phyloP scores from a whole-genome alignment of 805 yeast genomes.

The Ogataea wickerhamii region DNA sequence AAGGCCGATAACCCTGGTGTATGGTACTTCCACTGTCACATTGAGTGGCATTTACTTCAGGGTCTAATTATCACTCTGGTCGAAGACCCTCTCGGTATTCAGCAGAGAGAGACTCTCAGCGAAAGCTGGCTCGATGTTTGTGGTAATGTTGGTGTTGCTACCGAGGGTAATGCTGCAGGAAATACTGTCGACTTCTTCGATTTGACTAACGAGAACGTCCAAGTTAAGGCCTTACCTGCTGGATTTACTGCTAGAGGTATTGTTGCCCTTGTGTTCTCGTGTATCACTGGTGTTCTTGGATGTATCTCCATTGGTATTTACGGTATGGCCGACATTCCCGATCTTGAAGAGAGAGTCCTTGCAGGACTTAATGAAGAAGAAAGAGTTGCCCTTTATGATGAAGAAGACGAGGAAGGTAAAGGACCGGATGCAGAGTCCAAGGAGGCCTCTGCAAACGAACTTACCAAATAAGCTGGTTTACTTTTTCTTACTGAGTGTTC shows the following conservation, averaged over 20 bases:
- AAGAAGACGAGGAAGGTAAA: slow-evolving; percentile 26
- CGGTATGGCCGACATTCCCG: slow-evolving; percentile 80
- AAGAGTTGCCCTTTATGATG: slow-evolving; percentile 33
- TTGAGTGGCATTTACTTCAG: slow-evolving; percentile 97
- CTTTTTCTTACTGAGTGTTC: background rate
- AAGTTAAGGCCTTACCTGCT: slow-evolving; percentile 61
- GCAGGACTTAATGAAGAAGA: slow-evolving; percentile 51
- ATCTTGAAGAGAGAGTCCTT: slow-evolving; percentile 60
- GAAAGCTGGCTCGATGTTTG: slow-evolving; percentile 62
- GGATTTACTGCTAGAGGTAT: slow-evolving; percentile 96
- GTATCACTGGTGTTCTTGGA: slow-evolving; percentile 83
- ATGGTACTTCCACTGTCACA: slow-evolving; percentile 98
- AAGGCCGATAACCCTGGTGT: slow-evolving; percentile 95
- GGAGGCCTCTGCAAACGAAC: slow-evolving; percentile 14
- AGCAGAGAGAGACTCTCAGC: slow-evolving; percentile 57
- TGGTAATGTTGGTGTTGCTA: slow-evolving; percentile 47
- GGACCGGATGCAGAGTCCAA: slow-evolving; percentile 5
- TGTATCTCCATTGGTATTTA: slow-evolving; percentile 70
- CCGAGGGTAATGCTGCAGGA: slow-evolving; percentile 87
- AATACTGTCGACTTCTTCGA: slow-evolving; percentile 61
- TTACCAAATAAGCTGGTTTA: slow-evolving; percentile 4
- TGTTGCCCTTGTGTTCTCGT: slow-evolving; percentile 89
- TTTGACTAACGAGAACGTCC: slow-evolving; percentile 72
- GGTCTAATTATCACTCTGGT: slow-evolving; percentile 79
- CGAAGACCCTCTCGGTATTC: slow-evolving; percentile 79